Evolutionary conservation across 2,329 filamentous ascomycete genomes (phyloP).

Genomic region (Calonectria crousiana): DNA sequence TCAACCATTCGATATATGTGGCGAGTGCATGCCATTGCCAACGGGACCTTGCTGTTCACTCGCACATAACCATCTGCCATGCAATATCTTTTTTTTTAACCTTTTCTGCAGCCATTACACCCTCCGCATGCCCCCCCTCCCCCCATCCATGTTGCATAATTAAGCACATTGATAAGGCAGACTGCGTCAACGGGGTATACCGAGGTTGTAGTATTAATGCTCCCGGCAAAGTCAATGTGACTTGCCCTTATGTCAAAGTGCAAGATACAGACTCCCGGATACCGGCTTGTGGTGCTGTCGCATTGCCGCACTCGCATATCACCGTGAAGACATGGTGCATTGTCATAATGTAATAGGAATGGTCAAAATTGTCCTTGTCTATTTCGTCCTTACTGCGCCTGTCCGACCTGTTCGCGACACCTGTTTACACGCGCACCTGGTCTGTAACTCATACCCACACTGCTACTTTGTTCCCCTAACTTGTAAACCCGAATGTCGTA

Average conservation of each 20-base stretch:
- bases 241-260: not conserved
- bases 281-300: not conserved
- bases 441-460: not conserved
- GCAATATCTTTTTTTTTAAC: not conserved
- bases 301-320: not conserved
- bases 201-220: not conserved
- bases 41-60: not conserved
- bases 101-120: not conserved
- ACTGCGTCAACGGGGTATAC: not conserved
- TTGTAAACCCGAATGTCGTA: not conserved
- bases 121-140: too few species aligned
- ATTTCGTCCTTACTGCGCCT: not conserved
- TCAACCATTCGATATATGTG: not conserved
- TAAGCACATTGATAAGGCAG: not conserved
- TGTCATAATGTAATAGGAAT: not conserved
- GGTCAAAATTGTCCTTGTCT: not conserved
- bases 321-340: not conserved
- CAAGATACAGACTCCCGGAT: not conserved
- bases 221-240: not conserved
- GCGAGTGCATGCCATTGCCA: not conserved
- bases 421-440: not conserved
- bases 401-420: not conserved
- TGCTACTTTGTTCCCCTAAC: not conserved
- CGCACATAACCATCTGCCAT: too few species aligned
- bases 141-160: not conserved